A percentile compares a stretch with the other conserved stretches of the same genome.
phyloP scores from a whole-genome alignment of 345 rosid genomes.

The Carallia brachiata region DNA sequence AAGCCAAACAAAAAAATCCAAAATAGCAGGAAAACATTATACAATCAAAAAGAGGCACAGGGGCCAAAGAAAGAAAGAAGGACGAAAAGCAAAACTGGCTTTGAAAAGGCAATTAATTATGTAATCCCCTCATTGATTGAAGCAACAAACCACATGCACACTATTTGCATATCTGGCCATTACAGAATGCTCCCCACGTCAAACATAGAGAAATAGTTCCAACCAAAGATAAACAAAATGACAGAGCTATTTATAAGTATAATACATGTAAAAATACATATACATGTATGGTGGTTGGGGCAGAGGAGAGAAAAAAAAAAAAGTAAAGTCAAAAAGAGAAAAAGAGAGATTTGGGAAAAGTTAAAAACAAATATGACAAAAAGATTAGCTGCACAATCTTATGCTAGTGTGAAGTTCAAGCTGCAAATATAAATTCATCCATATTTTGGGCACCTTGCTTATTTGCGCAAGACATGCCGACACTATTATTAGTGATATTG shows the following conservation, averaged over 20 bases:
- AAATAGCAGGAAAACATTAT: not conserved
- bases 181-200: conserved; percentile 98
- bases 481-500: too few relatives aligned
- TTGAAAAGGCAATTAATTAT: too few relatives aligned
- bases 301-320: not conserved
- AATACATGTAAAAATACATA: too few relatives aligned
- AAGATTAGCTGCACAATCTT: too few relatives aligned
- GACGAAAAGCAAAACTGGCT: too few relatives aligned
- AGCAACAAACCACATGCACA: too few relatives aligned
- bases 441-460: not conserved
- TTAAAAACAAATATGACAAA: too few relatives aligned
- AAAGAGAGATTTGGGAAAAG: too few relatives aligned
- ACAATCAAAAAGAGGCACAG: not conserved
- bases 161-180: conserved; percentile 29
- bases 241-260: not conserved
- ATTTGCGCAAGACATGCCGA: not conserved
- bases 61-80: not conserved
- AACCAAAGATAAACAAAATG: conserved; percentile 11
- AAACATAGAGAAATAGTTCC: conserved; percentile 18
- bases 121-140: not conserved
- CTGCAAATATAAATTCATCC: too few relatives aligned
- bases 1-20: not conserved
- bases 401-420: too few relatives aligned
- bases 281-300: too few relatives aligned
- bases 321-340: not conserved